A percentile compares a stretch with the other conserved stretches of the same genome.
phyloP scores from a whole-genome alignment of 2,329 filamentous ascomycete genomes.

The Aspergillus sp. region DNA sequence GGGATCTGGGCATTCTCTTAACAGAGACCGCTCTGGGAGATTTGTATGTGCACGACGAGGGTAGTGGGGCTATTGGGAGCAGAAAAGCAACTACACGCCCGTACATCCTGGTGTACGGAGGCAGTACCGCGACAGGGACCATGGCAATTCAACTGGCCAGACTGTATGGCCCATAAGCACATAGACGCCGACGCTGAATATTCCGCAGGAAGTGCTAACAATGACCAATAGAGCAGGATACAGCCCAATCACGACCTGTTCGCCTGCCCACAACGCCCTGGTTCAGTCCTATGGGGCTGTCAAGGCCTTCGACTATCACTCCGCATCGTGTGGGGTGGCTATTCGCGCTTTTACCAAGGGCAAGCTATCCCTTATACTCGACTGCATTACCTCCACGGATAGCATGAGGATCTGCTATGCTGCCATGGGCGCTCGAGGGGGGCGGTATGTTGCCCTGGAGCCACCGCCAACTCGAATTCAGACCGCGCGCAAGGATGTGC shows the following conservation, averaged over 20 bases:
- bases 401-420: conserved; percentile 10
- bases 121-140: conserved; percentile 43
- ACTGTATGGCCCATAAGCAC: not conserved
- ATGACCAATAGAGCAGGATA: conserved; percentile 18
- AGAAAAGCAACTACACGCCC: no score
- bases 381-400: not conserved
- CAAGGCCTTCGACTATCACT: conserved; percentile 15
- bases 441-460: not conserved
- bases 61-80: no score
- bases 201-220: conserved; percentile 23
- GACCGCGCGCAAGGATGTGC: not conserved
- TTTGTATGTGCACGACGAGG: no score
- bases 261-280: conserved; percentile 9
- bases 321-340: not conserved
- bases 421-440: conserved; percentile 8
- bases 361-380: conserved; percentile 1
- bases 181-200: not conserved
- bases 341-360: conserved; percentile 12
- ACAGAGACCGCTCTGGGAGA: no score
- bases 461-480: not conserved
- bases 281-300: conserved; percentile 12
- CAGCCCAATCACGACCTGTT: conserved; percentile 16
- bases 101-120: conserved; percentile 46
- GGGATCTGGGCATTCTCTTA: no score
- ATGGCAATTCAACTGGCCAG: conserved; percentile 40